These are phyloP conservation scores for Penicillium sp. DNA, from an alignment of 2,329 filamentous ascomycete species.

Conservation along the genomic window DNA sequence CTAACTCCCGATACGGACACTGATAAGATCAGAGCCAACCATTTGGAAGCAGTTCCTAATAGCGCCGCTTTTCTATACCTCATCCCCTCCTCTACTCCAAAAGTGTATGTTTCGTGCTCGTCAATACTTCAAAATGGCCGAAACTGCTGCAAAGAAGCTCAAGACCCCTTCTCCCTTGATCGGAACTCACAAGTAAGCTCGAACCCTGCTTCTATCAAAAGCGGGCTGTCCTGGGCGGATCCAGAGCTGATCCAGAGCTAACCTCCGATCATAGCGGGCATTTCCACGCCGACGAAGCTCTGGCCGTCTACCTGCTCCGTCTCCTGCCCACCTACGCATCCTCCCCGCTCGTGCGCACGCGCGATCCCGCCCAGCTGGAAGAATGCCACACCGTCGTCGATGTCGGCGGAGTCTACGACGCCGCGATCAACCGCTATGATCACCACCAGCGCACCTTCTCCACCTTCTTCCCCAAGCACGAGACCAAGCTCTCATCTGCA, in stretches of 20 bases:
- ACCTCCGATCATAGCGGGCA: slow-evolving; percentile 64
- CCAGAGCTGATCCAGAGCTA: slow-evolving; percentile 6
- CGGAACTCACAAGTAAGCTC: slow-evolving; percentile 79
- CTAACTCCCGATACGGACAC: slow-evolving; percentile 24
- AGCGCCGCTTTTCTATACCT: neutral
- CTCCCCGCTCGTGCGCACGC: slow-evolving; percentile 79
- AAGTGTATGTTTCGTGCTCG: slow-evolving; percentile 44
- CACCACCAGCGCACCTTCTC: slow-evolving; percentile 94
- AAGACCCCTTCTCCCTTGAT: slow-evolving; percentile 76
- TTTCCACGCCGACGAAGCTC: slow-evolving; percentile 98
- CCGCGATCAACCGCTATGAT: slow-evolving; percentile 78
- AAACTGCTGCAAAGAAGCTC: slow-evolving; percentile 77
- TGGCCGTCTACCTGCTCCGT: slow-evolving; percentile 94
- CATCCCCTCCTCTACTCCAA: neutral
- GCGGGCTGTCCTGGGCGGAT: neutral
- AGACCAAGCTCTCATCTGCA: slow-evolving; percentile 90
- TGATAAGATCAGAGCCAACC: slow-evolving; percentile 24
- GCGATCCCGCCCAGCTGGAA: slow-evolving; percentile 76
- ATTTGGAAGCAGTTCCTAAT: slow-evolving; percentile 24
- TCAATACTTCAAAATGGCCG: slow-evolving; percentile 62
- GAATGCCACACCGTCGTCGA: slow-evolving; percentile 95
- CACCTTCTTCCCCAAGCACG: slow-evolving; percentile 79
- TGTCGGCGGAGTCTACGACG: slow-evolving; percentile 93
- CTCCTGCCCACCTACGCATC: slow-evolving; percentile 78
- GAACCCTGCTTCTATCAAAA: neutral